Conservation (phyloP, 2,329 filamentous ascomycete genomes). For the Coniella vitis region DNA sequence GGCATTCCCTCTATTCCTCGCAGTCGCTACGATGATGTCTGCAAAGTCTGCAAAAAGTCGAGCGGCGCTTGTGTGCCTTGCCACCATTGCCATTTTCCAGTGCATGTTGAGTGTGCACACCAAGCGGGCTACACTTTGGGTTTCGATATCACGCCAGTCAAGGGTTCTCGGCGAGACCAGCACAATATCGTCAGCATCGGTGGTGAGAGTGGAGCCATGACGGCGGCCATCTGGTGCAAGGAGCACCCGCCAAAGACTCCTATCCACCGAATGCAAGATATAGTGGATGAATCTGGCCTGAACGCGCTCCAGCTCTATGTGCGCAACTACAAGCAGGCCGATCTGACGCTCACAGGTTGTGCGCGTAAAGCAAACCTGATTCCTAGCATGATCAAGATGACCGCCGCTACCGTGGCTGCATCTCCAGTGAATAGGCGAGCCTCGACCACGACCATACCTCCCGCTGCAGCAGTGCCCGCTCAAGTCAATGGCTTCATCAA, state of each 20-base stretch:
- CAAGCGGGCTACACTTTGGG: conserved; percentile 77
- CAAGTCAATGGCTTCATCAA: conserved; percentile 23
- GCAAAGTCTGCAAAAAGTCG: conserved; percentile 73
- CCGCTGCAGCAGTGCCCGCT: conserved; percentile 19
- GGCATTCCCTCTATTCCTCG: conserved; percentile 78
- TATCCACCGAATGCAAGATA: conserved; percentile 73
- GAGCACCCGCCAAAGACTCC: conserved; percentile 71
- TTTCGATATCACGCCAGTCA: conserved; percentile 85
- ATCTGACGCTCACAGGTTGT: conserved; percentile 82
- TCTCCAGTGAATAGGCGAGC: conserved; percentile 45
- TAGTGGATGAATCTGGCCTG: conserved; percentile 61
- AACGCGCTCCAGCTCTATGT: conserved; percentile 83
- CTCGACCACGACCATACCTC: conserved; percentile 43
- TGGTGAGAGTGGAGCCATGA: conserved; percentile 73
- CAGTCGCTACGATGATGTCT: conserved; percentile 66
- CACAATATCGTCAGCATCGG: conserved; percentile 74
- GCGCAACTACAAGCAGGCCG: conserved; percentile 89
- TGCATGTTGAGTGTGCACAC: conserved; percentile 88
- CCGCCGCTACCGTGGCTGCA: conserved; percentile 23
- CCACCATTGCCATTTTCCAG: conserved; percentile 60
- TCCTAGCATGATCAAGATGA: conserved; percentile 54
- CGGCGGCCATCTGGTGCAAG: conserved; percentile 86
- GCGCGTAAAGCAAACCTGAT: conserved; percentile 84
- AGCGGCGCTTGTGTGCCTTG: conserved; percentile 78
- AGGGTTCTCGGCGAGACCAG: conserved; percentile 78